These are phyloP conservation scores for Trypanosoma grayi DNA, from an alignment of 208 protist species.

Conservation along the genomic window DNA sequence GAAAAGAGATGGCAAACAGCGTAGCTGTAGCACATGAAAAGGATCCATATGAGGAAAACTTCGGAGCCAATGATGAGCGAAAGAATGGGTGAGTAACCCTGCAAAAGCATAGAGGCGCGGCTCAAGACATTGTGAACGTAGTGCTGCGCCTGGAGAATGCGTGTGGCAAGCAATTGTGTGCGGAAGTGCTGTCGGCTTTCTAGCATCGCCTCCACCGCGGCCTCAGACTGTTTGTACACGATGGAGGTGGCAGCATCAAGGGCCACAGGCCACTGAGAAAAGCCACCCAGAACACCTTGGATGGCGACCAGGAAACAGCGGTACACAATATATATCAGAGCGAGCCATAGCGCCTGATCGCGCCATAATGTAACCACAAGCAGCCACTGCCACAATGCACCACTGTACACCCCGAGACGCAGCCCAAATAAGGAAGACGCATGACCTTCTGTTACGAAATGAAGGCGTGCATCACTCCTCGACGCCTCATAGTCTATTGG, in stretches of 20 bases:
- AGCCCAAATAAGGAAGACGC: not conserved
- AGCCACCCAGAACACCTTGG: constrained; percentile 14
- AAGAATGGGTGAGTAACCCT: constrained; percentile 49
- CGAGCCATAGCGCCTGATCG: constrained; percentile 8
- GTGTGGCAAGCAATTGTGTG: constrained; percentile 39
- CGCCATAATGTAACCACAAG: constrained; percentile 4
- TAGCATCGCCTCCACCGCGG: constrained; percentile 31
- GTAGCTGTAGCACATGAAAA: constrained; percentile 10
- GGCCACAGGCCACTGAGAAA: constrained; percentile 1
- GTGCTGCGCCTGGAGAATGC: constrained; percentile 46
- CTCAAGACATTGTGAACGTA: constrained; percentile 35
- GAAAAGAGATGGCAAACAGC: constrained; percentile 22
- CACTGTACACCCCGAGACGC: not conserved
- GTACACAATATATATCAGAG: constrained; percentile 9
- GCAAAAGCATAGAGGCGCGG: constrained; percentile 36
- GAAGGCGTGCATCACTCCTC: constrained; percentile 9
- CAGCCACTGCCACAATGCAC: constrained; percentile 2
- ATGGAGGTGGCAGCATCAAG: constrained; percentile 23
- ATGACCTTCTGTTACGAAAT: constrained; percentile 11
- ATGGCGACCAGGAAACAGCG: constrained; percentile 1
- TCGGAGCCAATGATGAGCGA: constrained; percentile 34
- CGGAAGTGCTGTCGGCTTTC: constrained; percentile 44
- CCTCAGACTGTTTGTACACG: constrained; percentile 43
- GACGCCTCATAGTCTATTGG: constrained; percentile 44
- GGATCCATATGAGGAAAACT: constrained; percentile 9